Conservation (phyloP, 306 rosid species). For the Pachyrhizus erosus region DNA sequence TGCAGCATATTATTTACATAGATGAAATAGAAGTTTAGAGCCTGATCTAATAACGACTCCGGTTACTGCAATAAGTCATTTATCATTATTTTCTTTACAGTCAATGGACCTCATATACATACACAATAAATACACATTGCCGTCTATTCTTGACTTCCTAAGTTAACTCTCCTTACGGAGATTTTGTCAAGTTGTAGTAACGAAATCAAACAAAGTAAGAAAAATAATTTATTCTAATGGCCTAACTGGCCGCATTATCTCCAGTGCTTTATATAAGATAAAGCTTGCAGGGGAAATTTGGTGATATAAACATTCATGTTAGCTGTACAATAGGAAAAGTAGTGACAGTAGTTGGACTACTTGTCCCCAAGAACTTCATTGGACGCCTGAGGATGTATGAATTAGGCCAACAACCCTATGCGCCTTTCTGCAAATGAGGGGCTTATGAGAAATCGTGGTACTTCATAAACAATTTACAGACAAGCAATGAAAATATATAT, state of each 20-base stretch:
- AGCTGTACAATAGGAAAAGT: slow-evolving; percentile 74
- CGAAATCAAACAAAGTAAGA: slow-evolving; percentile 34
- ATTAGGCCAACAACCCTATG: slow-evolving; percentile 76
- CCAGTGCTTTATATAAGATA: slow-evolving; percentile 54
- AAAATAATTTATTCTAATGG: slow-evolving; percentile 47
- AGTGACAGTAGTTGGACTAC: slow-evolving; percentile 40
- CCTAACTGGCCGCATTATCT: slow-evolving; percentile 56
- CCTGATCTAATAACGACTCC: slow-evolving; percentile 41
- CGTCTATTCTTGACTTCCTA: slow-evolving; percentile 53
- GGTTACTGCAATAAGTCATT: slow-evolving; percentile 58
- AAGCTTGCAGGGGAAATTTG: slow-evolving; percentile 46
- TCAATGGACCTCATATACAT: slow-evolving; percentile 55
- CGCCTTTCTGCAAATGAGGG: slow-evolving; percentile 80
- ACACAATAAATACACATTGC: slow-evolving; percentile 47
- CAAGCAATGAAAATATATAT: slow-evolving; percentile 25
- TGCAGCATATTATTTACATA: slow-evolving; percentile 78
- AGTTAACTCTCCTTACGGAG: slow-evolving; percentile 47
- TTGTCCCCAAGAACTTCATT: slow-evolving; percentile 33
- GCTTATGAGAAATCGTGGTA: slow-evolving; percentile 21
- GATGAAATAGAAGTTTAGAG: slow-evolving; percentile 48
- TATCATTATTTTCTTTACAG: slow-evolving; percentile 61
- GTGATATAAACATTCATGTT: slow-evolving; percentile 58
- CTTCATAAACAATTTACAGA: background rate
- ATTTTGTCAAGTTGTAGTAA: slow-evolving; percentile 42
- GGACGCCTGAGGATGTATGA: slow-evolving; percentile 51